A percentile compares a stretch with the other conserved stretches of the same genome.
phyloP scores from a whole-genome alignment of 2,329 filamentous ascomycete species.

The Pseudogymnoascus verrucosus region DNA sequence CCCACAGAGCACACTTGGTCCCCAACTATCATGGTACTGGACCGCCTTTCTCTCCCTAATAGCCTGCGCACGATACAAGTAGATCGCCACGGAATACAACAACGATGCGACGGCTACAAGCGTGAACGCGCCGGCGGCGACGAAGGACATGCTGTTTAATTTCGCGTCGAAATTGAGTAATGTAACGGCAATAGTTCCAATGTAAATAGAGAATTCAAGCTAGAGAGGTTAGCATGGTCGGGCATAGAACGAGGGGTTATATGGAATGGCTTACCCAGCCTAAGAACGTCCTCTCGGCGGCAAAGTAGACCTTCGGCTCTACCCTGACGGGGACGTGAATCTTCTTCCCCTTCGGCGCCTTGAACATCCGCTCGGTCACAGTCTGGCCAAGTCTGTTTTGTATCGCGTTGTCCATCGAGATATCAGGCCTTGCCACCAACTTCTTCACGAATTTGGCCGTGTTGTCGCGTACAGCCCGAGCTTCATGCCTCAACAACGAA shows the following conservation, averaged over 20 bases:
- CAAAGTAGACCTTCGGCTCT: slow-evolving; percentile 96
- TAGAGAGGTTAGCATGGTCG: slow-evolving; percentile 27
- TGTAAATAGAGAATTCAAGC: slow-evolving; percentile 94
- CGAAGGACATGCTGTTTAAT: slow-evolving; percentile 50
- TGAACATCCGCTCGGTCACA: slow-evolving; percentile 53
- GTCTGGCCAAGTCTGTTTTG: slow-evolving; percentile 48
- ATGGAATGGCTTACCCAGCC: slow-evolving; percentile 62
- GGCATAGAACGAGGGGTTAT: slow-evolving; percentile 7
- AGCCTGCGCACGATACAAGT: slow-evolving; percentile 78
- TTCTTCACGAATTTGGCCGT: slow-evolving; percentile 19
- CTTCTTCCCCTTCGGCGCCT: slow-evolving; percentile 74
- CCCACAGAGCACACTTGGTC: slow-evolving; percentile 68
- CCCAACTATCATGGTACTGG: slow-evolving; percentile 84
- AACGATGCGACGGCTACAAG: slow-evolving; percentile 69
- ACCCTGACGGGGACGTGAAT: slow-evolving; percentile 95
- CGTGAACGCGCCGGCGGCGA: slow-evolving; percentile 71
- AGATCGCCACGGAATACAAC: slow-evolving; percentile 76
- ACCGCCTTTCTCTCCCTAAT: slow-evolving; percentile 80
- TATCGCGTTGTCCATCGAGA: slow-evolving; percentile 43
- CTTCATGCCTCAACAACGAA: slow-evolving; percentile 42
- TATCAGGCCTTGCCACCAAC: slow-evolving; percentile 13
- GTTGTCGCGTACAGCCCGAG: slow-evolving; percentile 13
- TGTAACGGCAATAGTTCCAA: slow-evolving; percentile 78
- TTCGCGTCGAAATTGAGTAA: slow-evolving; percentile 71
- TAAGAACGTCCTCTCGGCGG: slow-evolving; percentile 90